Conservation (phyloP, 73 alveolate species). For the Paramecium biaurelia region DNA sequence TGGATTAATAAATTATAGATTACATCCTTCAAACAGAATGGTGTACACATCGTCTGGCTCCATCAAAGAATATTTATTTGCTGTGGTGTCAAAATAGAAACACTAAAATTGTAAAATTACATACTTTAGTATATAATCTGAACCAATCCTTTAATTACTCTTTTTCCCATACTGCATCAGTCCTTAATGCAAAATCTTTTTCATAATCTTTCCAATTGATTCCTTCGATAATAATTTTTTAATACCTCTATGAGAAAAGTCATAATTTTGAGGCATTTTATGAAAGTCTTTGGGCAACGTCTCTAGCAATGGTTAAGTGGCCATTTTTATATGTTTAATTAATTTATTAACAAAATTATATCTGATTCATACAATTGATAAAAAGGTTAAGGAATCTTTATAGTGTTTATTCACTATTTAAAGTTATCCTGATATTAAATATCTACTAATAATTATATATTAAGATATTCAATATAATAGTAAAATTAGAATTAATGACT, state of each 20-base stretch:
- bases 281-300: slow-evolving; percentile 40
- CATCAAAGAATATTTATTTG: slow-evolving; percentile 47
- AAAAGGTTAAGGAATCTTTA: not conserved
- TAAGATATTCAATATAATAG: not conserved
- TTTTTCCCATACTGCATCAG: slow-evolving; percentile 69
- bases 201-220: slow-evolving; percentile 57
- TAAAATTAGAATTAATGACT: not conserved
- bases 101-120: not conserved
- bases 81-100: slow-evolving; percentile 53
- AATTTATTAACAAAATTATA: not conserved
- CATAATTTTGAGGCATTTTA: slow-evolving; percentile 59
- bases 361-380: not conserved
- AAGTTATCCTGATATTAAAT: not conserved
- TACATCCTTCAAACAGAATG: slow-evolving; percentile 62
- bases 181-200: slow-evolving; percentile 58
- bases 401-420: not conserved
- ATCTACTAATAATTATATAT: not conserved
- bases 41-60: slow-evolving; percentile 67
- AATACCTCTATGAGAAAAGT: slow-evolving; percentile 52
- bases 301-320: not conserved
- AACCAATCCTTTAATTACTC: slow-evolving; percentile 59
- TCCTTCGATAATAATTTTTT: not conserved
- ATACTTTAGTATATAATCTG: slow-evolving; percentile 59
- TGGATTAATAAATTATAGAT: not conserved
- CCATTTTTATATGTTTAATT: not conserved